Evolutionary conservation across 2,329 filamentous ascomycete genomes (phyloP).

Genomic region (Sordariomycetes sp.): DNA sequence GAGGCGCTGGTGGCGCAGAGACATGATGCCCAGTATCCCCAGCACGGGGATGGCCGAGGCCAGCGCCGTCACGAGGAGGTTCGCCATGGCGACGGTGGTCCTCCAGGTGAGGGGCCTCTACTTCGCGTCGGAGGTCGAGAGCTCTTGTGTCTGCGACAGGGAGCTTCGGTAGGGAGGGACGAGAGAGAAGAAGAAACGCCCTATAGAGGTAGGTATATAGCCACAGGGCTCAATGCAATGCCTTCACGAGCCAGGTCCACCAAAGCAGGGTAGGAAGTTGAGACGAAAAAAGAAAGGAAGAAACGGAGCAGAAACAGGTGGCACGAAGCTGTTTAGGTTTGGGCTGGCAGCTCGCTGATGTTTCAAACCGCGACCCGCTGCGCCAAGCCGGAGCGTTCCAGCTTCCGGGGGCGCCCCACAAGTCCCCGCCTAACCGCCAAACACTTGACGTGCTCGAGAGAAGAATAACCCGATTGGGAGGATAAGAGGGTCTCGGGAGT

Average conservation of each 20-base stretch:
- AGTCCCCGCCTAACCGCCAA: neutral
- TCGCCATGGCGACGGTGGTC: neutral
- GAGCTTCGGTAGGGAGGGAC: neutral
- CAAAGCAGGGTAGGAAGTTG: neutral
- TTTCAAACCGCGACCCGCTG: neutral
- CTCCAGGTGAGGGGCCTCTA: neutral
- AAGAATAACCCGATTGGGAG: neutral
- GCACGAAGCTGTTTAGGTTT: neutral
- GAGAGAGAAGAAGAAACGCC: neutral
- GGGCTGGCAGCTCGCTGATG: neutral
- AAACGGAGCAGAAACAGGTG: neutral
- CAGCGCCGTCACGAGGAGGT: neutral
- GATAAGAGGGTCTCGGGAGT: neutral
- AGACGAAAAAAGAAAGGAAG: neutral
- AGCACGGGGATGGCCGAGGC: conserved; percentile 1
- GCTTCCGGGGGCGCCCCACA: neutral
- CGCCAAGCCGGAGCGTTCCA: neutral
- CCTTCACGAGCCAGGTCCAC: neutral
- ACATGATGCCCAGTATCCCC: neutral
- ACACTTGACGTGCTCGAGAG: too few species aligned
- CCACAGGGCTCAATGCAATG: neutral
- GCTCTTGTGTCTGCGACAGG: neutral
- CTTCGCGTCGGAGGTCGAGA: neutral
- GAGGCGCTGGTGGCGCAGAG: neutral
- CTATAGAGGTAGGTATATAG: neutral